phyloP scores from a whole-genome alignment of 1,284 basidiomycete genomes.

The Ganoderma multipileum region DNA sequence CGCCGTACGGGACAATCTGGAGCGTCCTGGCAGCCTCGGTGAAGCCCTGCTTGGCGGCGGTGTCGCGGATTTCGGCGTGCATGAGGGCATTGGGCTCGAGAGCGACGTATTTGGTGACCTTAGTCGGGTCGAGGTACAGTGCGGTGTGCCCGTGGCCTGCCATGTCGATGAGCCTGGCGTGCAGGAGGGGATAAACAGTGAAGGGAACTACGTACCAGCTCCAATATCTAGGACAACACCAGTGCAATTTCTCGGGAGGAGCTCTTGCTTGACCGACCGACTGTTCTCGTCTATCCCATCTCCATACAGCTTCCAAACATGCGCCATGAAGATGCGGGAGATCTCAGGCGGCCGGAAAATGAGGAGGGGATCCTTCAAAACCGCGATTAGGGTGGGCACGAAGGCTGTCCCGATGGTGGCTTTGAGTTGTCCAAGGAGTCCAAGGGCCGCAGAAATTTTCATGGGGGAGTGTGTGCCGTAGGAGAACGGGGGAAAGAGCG shows the following conservation, averaged over 20 bases:
- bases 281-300: not conserved
- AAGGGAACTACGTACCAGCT: not conserved
- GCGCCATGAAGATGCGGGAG: conserved; percentile 63
- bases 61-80: conserved; percentile 59
- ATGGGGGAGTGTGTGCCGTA: conserved; percentile 37
- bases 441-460: conserved; percentile 51
- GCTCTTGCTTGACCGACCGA: not conserved
- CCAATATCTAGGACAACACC: conserved; percentile 7
- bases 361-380: conserved; percentile 51
- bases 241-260: not conserved
- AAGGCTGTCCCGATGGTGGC: conserved; percentile 48
- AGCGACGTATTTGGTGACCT: conserved; percentile 69
- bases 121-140: conserved; percentile 60
- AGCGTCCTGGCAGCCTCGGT: conserved; percentile 52
- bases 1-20: conserved; percentile 58
- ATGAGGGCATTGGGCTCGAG: conserved; percentile 72
- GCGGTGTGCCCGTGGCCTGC: conserved; percentile 67
- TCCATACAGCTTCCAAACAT: conserved; percentile 59
- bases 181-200: not conserved
- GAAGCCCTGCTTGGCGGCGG: conserved; percentile 60
- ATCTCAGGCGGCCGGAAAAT: conserved; percentile 53
- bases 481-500: not conserved
- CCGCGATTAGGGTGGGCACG: conserved; percentile 51
- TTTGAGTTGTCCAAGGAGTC: conserved; percentile 49
- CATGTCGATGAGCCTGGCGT: not conserved